Evolutionary conservation across 2,329 filamentous ascomycete genomes (phyloP).

Genomic region (Fusarium acutatum): DNA sequence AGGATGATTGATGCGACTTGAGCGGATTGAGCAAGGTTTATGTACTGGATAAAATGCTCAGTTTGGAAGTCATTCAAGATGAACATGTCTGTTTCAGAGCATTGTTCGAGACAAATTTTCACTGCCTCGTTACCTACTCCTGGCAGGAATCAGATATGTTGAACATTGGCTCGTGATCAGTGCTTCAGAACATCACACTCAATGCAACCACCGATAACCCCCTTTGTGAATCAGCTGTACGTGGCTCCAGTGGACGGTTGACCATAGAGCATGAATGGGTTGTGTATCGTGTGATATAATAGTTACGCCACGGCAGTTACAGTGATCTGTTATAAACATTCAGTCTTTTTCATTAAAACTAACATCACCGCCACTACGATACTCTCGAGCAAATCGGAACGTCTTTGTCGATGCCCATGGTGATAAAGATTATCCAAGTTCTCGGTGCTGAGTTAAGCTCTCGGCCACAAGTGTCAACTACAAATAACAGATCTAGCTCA

Average conservation of each 20-base stretch:
- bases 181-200: background rate
- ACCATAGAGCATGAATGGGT: accelerated
- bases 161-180: accelerated
- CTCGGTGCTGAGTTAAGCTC: too few species aligned
- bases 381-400: accelerated
- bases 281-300: accelerated
- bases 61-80: background rate
- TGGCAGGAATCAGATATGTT: background rate
- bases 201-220: background rate
- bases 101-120: accelerated
- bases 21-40: background rate
- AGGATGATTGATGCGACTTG: background rate
- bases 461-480: too few species aligned
- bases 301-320: background rate
- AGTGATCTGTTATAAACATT: accelerated
- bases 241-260: accelerated
- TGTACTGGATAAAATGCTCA: background rate
- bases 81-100: accelerated
- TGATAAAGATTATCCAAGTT: accelerated
- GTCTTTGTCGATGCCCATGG: accelerated
- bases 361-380: accelerated
- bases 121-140: accelerated
- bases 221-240: accelerated
- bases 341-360: accelerated
- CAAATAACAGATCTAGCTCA: too few species aligned